A percentile compares a stretch with the other conserved stretches of the same genome.
Evolutionary conservation across 129 eudicot species (phyloP).

Genomic region (Centella asiatica): DNA sequence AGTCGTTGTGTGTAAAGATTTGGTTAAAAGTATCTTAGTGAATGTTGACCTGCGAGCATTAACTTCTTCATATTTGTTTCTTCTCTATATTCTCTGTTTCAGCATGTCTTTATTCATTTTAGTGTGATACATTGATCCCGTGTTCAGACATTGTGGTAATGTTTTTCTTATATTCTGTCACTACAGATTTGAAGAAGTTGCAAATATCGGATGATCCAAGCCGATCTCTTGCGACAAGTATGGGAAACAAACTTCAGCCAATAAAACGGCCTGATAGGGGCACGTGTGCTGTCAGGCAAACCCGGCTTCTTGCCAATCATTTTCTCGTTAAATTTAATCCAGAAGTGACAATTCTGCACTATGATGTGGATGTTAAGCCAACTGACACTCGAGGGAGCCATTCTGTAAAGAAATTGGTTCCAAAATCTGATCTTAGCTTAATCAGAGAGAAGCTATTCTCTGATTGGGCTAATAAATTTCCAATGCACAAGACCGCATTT

Average conservation of each 20-base stretch:
- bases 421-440: constrained; percentile 25
- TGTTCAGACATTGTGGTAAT: constrained; percentile 23
- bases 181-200: neutral
- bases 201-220: constrained; percentile 35
- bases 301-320: constrained; percentile 52
- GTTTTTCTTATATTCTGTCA: constrained; percentile 20
- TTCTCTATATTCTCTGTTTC: neutral
- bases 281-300: constrained; percentile 10
- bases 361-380: constrained; percentile 33
- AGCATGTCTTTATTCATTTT: constrained; percentile 28
- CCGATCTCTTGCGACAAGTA: constrained; percentile 35
- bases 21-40: too few relatives aligned
- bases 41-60: too few relatives aligned
- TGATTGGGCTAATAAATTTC: constrained; percentile 27
- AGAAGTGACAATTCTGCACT: constrained; percentile 31
- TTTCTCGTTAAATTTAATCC: constrained; percentile 45
- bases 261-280: constrained; percentile 53
- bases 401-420: constrained; percentile 18
- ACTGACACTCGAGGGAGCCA: constrained; percentile 17
- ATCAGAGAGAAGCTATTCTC: constrained; percentile 35
- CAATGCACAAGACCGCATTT: constrained; percentile 42
- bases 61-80: constrained; percentile 22
- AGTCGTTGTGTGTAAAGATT: too few relatives aligned
- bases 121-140: constrained; percentile 8
- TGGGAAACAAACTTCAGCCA: constrained; percentile 26